Percentiles rank a stretch among this genome's conserved stretches.
Evolutionary conservation across 208 protist genomes (phyloP).

Genomic region (Trypanosomatidae sp.): DNA sequence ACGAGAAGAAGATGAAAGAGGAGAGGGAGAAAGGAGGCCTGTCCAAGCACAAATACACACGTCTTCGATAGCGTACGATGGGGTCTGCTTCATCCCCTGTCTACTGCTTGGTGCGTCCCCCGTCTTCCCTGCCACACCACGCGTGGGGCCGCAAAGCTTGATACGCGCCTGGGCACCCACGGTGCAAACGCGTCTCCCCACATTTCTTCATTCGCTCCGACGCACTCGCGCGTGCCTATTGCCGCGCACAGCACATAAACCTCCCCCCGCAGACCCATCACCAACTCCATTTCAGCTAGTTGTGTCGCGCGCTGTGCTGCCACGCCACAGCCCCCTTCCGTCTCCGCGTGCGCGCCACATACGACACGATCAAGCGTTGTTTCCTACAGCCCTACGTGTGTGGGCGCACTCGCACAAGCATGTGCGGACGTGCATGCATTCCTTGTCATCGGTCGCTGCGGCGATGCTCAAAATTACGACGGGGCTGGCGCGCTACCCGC

Average conservation of each 20-base stretch:
- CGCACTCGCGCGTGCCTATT: neutral
- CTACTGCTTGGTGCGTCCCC: neutral
- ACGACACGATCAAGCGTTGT: neutral
- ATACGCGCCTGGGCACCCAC: neutral
- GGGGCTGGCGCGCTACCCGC: constrained; percentile 39
- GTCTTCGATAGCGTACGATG: neutral
- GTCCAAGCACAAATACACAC: neutral
- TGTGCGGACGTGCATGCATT: neutral
- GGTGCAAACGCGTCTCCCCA: neutral
- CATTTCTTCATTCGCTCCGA: neutral
- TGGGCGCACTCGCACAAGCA: neutral
- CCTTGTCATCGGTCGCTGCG: neutral
- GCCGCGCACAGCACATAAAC: neutral
- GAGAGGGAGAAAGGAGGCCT: neutral
- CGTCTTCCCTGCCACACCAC: neutral
- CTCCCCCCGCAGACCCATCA: neutral
- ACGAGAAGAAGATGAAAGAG: neutral
- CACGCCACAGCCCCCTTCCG: neutral
- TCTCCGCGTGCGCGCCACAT: neutral
- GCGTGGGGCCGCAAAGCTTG: neutral
- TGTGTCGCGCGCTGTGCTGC: neutral
- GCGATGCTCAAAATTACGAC: neutral
- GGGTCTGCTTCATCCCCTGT: neutral
- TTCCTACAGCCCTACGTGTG: neutral
- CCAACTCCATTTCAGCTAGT: neutral